Evolutionary conservation across 2,329 filamentous ascomycete genomes (phyloP).

Genomic region (Chaetomium sp.): DNA sequence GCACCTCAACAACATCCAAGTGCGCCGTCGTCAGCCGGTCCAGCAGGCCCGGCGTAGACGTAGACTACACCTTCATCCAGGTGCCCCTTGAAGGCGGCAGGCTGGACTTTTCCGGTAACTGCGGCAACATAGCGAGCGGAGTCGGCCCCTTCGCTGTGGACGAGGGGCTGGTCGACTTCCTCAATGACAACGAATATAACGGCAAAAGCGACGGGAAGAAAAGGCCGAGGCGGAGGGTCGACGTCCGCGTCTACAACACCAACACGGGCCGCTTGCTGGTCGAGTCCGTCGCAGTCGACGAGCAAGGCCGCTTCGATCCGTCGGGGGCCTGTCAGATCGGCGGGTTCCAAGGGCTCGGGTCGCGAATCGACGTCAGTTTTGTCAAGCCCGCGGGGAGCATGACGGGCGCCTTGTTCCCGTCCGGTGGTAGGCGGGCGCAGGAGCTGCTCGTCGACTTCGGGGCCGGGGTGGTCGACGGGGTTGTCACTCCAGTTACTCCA

Average conservation of each 20-base stretch:
- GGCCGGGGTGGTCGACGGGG: too few relatives aligned
- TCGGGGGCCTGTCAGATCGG: too few relatives aligned
- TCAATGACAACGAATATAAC: too few relatives aligned
- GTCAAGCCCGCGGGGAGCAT: background rate
- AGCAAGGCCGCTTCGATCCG: too few relatives aligned
- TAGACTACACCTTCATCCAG: background rate
- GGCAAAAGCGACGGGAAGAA: too few relatives aligned
- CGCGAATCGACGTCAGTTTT: background rate
- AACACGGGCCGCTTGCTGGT: background rate
- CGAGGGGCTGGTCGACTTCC: background rate
- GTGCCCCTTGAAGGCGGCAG: background rate
- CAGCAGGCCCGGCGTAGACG: background rate
- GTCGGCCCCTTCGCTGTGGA: background rate
- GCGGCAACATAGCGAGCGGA: background rate
- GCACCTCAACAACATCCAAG: background rate
- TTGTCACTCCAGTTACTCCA: too few relatives aligned
- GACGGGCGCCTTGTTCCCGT: background rate
- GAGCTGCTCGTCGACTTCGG: too few relatives aligned
- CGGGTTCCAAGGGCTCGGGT: too few relatives aligned
- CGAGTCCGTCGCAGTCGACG: background rate
- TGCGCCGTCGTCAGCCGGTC: background rate
- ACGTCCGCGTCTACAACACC: background rate
- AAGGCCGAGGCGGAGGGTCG: too few relatives aligned
- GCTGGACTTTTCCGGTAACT: background rate
- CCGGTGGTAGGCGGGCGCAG: background rate